Percentiles rank a stretch among this genome's conserved stretches.
These are phyloP conservation scores for Penicilliopsis zonata DNA, from an alignment of 495 filamentous ascomycete species.

Conservation along the genomic window DNA sequence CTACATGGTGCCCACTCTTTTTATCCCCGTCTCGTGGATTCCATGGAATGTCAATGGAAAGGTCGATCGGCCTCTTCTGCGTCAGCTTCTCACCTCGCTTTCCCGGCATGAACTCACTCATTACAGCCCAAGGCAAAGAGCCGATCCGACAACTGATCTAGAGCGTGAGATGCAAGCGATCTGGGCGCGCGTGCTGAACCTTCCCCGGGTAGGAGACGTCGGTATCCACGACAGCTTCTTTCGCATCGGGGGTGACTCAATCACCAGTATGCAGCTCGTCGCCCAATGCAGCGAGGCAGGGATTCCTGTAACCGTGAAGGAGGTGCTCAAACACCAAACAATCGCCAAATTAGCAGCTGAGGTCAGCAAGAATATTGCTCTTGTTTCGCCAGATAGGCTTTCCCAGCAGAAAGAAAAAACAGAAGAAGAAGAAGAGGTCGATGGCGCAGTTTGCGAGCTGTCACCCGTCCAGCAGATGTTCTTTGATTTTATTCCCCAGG, in stretches of 20 bases:
- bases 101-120: neutral
- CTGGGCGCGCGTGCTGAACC: conserved; percentile 22
- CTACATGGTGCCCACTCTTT: conserved; percentile 9
- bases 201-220: conserved; percentile 9
- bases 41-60: conserved; percentile 10
- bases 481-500: conserved; percentile 19
- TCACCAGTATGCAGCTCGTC: conserved; percentile 18
- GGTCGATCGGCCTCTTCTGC: conserved; percentile 7
- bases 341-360: neutral
- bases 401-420: conserved; percentile 1
- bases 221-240: conserved; percentile 39
- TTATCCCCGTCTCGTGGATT: conserved; percentile 5
- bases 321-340: neutral
- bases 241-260: conserved; percentile 33
- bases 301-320: neutral
- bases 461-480: conserved; percentile 13
- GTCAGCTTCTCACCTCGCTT: neutral
- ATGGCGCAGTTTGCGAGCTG: conserved; percentile 8
- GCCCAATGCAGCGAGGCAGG: neutral
- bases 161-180: conserved; percentile 16
- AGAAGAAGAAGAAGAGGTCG: conserved; percentile 3
- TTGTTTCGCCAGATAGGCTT: too few species aligned
- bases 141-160: conserved; percentile 3
- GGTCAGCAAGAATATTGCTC: too few species aligned
- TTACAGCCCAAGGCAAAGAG: neutral